Evolutionary conservation across 768 basidiomycete genomes (phyloP).

Genomic region (Podaxis rugospora): DNA sequence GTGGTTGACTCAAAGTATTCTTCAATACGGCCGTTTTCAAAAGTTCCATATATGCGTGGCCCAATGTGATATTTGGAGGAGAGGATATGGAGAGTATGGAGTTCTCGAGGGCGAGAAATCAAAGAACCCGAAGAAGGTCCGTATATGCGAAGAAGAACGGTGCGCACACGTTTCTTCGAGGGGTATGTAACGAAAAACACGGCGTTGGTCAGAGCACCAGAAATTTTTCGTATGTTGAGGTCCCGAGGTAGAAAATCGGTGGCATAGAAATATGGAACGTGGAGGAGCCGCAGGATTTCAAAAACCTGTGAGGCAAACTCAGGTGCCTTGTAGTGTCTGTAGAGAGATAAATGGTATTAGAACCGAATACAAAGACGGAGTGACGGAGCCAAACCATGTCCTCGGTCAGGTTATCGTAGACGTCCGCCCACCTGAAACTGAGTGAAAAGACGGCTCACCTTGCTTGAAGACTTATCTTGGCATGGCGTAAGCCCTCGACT

Average conservation of each 20-base stretch:
- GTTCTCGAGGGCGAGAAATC: slow-evolving; percentile 84
- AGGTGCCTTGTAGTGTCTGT: slow-evolving; percentile 61
- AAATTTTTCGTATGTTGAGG: slow-evolving; percentile 72
- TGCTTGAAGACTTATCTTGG: slow-evolving; percentile 51
- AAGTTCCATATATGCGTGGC: slow-evolving; percentile 90
- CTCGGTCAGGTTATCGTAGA: slow-evolving; percentile 21
- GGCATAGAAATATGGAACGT: slow-evolving; percentile 56
- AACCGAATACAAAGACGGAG: slow-evolving; percentile 19
- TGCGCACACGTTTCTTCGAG: slow-evolving; percentile 42
- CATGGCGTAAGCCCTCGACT: slow-evolving; percentile 61
- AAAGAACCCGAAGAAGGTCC: slow-evolving; percentile 82
- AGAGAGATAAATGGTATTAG: slow-evolving; percentile 16
- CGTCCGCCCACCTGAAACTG: slow-evolving; percentile 29
- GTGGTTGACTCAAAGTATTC: slow-evolving; percentile 91
- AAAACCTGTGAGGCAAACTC: slow-evolving; percentile 54
- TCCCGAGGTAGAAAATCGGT: slow-evolving; percentile 39
- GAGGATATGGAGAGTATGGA: slow-evolving; percentile 84
- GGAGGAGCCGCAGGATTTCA: slow-evolving; percentile 48
- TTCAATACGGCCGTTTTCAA: slow-evolving; percentile 92
- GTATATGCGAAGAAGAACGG: slow-evolving; percentile 87
- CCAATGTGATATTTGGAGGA: slow-evolving; percentile 87
- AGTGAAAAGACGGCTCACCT: slow-evolving; percentile 51
- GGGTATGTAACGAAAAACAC: slow-evolving; percentile 93
- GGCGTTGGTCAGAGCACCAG: slow-evolving; percentile 91
- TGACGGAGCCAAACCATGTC: slow-evolving; percentile 28